These are phyloP conservation scores for Bipolaris sorokiniana DNA, from an alignment of 2,329 filamentous ascomycete species.

Conservation along the genomic window DNA sequence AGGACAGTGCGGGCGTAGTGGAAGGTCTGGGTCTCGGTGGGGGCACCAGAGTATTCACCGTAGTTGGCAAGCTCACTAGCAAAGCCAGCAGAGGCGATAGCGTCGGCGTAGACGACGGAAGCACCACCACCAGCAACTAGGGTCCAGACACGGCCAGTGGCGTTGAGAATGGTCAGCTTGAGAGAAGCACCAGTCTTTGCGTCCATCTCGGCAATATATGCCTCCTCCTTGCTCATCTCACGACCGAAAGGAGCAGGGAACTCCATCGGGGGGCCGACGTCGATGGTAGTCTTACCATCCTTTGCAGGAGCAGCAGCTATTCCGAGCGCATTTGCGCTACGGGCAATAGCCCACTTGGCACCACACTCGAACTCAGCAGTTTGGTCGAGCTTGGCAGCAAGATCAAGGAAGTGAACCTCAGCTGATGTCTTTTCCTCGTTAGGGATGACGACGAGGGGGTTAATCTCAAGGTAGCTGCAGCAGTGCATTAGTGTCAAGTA, in stretches of 20 bases:
- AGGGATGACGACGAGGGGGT: conserved; percentile 96
- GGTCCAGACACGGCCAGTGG: conserved; percentile 93
- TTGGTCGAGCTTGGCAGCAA: conserved; percentile 98
- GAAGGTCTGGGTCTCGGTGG: conserved; percentile 98
- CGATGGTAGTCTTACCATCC: conserved; percentile 83
- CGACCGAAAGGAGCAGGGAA: conserved; percentile 99
- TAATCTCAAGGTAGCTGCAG: conserved; percentile 90
- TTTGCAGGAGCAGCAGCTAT: conserved; percentile 67
- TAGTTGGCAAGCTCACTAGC: conserved; percentile 98
- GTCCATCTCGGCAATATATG: conserved; percentile 97
- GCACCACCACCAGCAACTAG: conserved; percentile 99
- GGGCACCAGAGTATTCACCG: conserved; percentile 98
- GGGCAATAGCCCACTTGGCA: conserved; percentile 97
- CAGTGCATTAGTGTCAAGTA: conserved; percentile 20
- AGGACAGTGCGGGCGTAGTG: conserved; percentile 98
- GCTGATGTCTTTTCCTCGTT: conserved; percentile 91
- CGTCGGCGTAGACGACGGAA: conserved; percentile 98
- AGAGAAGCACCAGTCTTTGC: conserved; percentile 99
- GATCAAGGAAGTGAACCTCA: conserved; percentile 95
- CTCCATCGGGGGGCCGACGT: conserved; percentile 96
- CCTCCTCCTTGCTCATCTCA: conserved; percentile 98
- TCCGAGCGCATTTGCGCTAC: conserved; percentile 86
- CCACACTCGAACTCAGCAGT: conserved; percentile 99
- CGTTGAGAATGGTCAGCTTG: conserved; percentile 96
- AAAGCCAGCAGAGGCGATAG: conserved; percentile 95